Evolutionary conservation across 1,284 basidiomycete species (phyloP), one percentile per base, ranked within the genome.

Genomic region (Schizophyllum commune): DNA sequence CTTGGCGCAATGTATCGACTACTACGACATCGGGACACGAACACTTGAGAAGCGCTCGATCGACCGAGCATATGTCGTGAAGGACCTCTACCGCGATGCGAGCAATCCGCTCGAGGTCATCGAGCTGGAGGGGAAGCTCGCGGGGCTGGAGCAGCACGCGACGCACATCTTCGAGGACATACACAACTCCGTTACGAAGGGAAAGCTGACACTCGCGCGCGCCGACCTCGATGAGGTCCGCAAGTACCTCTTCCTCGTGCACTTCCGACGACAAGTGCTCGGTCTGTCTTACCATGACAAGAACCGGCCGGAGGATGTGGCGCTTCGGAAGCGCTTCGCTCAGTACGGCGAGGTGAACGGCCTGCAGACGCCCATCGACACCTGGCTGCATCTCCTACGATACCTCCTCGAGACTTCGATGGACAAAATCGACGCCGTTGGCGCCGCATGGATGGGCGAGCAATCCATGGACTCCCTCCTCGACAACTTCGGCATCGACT

Each of bases 161-260:
- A 65, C 69, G 1, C 13, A 15, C 4, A 62, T 69, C 22, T 68
- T 72, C 20, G 55, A 32, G 7, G 47, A 65, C 32, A 63, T 74
- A 21, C 69, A 70, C 54, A 17, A 47, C 1, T 62, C 61, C 13
- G 52, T 68, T 13, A 39, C 33, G 11, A 39, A 47, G 8, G 57
- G 21, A 1, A 17, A 47, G 39, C 68, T 71, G 32, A 58, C 60
- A 15, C 20, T 74, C 21, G 66, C 67, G 7, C 64, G 72, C n/a
- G 63, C 60, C 22, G 62, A 65, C 8, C 63, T 75, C 5, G 68
- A 70, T n/a, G 64, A 61, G 5, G 59, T 74, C 34, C 65, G 72
- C 4, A 74, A 72, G 62, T 75, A 74, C 55, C 65, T 74, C 6
- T 72, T 72, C 58, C 20, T 74, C 27, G 69, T 72, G 72, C 69